phyloP scores from a whole-genome alignment of 2,329 filamentous ascomycete species.

The Nemania sp. region DNA sequence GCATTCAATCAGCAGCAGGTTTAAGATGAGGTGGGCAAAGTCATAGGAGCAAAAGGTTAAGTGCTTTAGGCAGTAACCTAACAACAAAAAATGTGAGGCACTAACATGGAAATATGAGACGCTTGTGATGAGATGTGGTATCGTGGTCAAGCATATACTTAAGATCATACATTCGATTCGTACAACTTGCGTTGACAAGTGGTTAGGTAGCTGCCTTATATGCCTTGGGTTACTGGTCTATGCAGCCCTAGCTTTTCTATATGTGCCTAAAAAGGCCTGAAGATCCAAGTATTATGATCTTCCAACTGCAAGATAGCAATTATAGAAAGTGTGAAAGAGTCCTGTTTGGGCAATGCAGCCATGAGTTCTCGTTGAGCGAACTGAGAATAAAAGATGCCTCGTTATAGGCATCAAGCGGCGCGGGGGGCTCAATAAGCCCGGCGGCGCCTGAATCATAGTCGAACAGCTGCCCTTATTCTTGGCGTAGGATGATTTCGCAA shows the following conservation, averaged over 20 bases:
- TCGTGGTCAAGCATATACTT: not conserved
- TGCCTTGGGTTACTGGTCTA: not conserved
- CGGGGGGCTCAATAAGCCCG: not conserved
- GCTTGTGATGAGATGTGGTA: not conserved
- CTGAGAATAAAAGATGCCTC: not conserved
- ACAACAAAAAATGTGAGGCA: not conserved
- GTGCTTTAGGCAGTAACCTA: no score
- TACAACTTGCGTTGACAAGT: not conserved
- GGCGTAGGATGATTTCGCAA: not conserved
- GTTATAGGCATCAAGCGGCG: not conserved
- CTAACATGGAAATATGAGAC: not conserved
- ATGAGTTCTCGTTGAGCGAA: not conserved
- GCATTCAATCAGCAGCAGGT: no score
- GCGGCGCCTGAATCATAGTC: not conserved
- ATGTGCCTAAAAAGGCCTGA: not conserved
- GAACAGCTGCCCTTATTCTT: not conserved
- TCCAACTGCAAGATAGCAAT: not conserved
- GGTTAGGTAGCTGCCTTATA: not conserved
- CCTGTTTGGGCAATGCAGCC: not conserved
- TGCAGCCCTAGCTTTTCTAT: not conserved
- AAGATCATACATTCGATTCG: not conserved
- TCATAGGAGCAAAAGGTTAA: no score
- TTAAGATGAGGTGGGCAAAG: no score
- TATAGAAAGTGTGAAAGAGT: not conserved
- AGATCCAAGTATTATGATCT: not conserved